Conservation (phyloP, 495 filamentous ascomycete species). For the Penicillium soppii region DNA sequence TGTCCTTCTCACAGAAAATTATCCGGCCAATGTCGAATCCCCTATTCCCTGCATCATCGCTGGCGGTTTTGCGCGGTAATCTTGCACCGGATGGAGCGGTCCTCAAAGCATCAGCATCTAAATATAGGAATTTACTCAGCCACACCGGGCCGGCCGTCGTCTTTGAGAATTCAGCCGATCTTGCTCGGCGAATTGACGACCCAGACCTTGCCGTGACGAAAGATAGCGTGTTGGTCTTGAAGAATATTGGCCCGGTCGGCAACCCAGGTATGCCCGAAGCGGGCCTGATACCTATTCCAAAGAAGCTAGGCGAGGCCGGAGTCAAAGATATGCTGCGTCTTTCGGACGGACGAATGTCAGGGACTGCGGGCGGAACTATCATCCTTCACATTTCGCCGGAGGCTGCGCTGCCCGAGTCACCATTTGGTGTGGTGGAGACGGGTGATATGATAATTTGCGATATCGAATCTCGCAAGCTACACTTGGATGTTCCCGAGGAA, state of each 20-base stretch:
- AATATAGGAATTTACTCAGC: constrained; percentile 45
- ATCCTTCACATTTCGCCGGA: constrained; percentile 65
- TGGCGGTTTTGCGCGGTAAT: constrained; percentile 56
- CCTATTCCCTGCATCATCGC: constrained; percentile 53
- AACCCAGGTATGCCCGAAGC: constrained; percentile 71
- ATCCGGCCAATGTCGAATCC: constrained; percentile 54
- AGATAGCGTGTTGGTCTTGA: constrained; percentile 58
- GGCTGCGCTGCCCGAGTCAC: constrained; percentile 53
- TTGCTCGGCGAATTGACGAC: constrained; percentile 58
- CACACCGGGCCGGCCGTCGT: constrained; percentile 60
- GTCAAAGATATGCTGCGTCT: constrained; percentile 66
- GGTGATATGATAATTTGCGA: constrained; percentile 59
- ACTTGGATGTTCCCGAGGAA: constrained; percentile 48
- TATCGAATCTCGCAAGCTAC: constrained; percentile 42
- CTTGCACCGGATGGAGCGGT: constrained; percentile 58
- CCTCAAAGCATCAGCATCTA: constrained; percentile 63
- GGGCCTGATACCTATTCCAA: constrained; percentile 62
- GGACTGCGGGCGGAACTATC: constrained; percentile 69
- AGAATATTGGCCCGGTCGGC: constrained; percentile 62
- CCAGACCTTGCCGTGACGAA: constrained; percentile 49
- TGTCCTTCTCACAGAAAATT: constrained; percentile 41
- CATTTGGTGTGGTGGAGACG: constrained; percentile 58
- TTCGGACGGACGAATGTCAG: constrained; percentile 67
- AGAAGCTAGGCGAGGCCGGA: constrained; percentile 57
- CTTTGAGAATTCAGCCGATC: constrained; percentile 55